Evolutionary conservation across 257 asterid species (phyloP).

Genomic region (Sherardia arvensis): DNA sequence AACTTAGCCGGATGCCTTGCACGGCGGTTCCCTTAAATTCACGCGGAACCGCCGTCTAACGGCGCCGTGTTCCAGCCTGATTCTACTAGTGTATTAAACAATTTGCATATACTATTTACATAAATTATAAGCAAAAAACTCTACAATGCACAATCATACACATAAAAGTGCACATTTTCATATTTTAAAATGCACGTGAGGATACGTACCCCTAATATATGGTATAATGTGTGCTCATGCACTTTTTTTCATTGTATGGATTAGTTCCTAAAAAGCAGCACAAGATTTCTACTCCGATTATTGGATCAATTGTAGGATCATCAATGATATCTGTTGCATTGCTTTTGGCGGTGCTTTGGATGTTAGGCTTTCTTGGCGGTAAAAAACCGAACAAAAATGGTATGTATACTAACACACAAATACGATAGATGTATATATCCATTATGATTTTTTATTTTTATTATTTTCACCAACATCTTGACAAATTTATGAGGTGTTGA

Average conservation of each 20-base stretch:
- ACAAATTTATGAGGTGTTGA: slow-evolving; percentile 11
- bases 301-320: slow-evolving; percentile 8
- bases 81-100: too few species aligned
- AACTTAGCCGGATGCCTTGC: too few species aligned
- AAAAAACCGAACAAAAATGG: slow-evolving; percentile 10
- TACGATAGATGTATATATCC: not conserved
- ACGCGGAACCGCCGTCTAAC: too few species aligned
- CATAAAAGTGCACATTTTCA: too few species aligned
- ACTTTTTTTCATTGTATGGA: not conserved
- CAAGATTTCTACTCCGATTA: not conserved
- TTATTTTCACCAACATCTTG: not conserved
- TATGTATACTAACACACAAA: not conserved
- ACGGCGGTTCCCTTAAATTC: too few species aligned
- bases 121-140: too few species aligned
- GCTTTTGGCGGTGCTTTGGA: slow-evolving; percentile 10
- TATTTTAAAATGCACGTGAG: too few species aligned
- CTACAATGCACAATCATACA: too few species aligned
- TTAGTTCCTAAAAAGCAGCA: slow-evolving; percentile 4
- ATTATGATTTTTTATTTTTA: not conserved
- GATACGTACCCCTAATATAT: too few species aligned
- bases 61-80: too few species aligned
- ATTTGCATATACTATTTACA: too few species aligned
- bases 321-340: not conserved
- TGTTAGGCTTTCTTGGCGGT: slow-evolving; percentile 13
- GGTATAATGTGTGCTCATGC: too few species aligned